Conservation (phyloP, 2,329 filamentous ascomycete species). For the Colletotrichum spinosum region DNA sequence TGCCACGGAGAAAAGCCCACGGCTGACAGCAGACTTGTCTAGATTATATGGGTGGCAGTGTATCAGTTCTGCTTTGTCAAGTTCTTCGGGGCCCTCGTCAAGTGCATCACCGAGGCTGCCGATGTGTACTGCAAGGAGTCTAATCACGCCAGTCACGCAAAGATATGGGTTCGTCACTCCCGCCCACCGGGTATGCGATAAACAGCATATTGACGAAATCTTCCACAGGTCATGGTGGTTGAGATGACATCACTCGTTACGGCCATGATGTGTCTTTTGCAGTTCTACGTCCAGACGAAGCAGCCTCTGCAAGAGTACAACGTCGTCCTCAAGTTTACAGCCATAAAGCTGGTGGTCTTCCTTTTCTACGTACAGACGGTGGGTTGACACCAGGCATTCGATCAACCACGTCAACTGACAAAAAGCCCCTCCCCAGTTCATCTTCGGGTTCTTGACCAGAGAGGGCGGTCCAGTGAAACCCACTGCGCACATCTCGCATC, state of each 20-base stretch:
- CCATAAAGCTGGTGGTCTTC: constrained; percentile 12
- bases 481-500: not conserved
- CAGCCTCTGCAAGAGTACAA: not conserved
- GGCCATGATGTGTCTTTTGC: constrained; percentile 10
- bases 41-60: constrained; percentile 20
- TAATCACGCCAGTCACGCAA: constrained; percentile 6
- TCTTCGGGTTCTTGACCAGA: constrained; percentile 14
- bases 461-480: constrained; percentile 12
- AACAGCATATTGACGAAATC: accelerated
- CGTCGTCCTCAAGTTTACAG: constrained; percentile 14
- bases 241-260: constrained; percentile 14
- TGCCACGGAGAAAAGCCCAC: no score
- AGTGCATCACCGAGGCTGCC: not conserved
- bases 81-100: constrained; percentile 14
- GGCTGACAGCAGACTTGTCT: not conserved
- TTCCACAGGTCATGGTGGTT: constrained; percentile 13
- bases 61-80: constrained; percentile 22
- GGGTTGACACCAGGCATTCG: not conserved
- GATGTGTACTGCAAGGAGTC: constrained; percentile 25
- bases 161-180: not conserved
- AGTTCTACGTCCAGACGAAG: constrained; percentile 21
- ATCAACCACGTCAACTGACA: not conserved
- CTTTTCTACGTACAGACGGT: constrained; percentile 14
- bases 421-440: not conserved
- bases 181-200: not conserved